A percentile compares a stretch with the other conserved stretches of the same genome.
Evolutionary conservation across 139 green algal species (phyloP).

Genomic region (Desmodesmus armatus): DNA sequence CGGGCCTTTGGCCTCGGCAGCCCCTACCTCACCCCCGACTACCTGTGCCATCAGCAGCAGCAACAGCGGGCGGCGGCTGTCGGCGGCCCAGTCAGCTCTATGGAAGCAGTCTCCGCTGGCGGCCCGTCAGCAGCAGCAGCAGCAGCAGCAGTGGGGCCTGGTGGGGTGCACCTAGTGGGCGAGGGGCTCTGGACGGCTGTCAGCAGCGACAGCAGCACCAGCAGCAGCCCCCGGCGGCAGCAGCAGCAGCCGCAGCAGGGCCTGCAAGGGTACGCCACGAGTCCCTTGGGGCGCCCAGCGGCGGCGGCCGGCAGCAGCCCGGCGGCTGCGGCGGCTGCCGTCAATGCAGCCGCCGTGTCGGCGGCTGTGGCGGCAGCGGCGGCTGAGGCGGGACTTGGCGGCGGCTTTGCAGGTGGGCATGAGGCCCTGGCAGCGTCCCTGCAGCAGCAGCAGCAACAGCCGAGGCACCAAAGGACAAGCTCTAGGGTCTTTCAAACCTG

Average conservation of each 20-base stretch:
- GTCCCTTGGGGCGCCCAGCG: too few species aligned
- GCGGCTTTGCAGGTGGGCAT: too few species aligned
- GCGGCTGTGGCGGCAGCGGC: too few species aligned
- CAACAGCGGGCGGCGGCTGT: neutral
- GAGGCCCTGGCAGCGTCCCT: neutral
- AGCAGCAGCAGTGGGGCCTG: neutral
- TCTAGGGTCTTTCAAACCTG: neutral
- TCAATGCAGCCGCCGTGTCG: too few species aligned
- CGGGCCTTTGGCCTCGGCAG: too few species aligned
- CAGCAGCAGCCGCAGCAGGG: neutral
- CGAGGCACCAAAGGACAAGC: neutral
- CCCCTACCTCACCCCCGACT: too few species aligned
- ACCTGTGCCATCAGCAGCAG: neutral
- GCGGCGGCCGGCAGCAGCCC: too few species aligned
- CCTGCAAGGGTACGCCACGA: neutral
- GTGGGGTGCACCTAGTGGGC: too few species aligned
- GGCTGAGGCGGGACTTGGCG: too few species aligned
- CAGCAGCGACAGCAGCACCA: too few species aligned
- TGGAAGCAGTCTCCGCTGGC: neutral
- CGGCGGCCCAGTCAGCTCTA: neutral
- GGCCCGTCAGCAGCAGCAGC: constrained; percentile 8
- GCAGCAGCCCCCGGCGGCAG: neutral
- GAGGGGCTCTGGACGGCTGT: too few species aligned
- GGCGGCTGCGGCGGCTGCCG: too few species aligned
- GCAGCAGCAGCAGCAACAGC: constrained; percentile 24